Evolutionary conservation across 1,284 basidiomycete species (phyloP).

Genomic region (Microbotryomycetes sp.): DNA sequence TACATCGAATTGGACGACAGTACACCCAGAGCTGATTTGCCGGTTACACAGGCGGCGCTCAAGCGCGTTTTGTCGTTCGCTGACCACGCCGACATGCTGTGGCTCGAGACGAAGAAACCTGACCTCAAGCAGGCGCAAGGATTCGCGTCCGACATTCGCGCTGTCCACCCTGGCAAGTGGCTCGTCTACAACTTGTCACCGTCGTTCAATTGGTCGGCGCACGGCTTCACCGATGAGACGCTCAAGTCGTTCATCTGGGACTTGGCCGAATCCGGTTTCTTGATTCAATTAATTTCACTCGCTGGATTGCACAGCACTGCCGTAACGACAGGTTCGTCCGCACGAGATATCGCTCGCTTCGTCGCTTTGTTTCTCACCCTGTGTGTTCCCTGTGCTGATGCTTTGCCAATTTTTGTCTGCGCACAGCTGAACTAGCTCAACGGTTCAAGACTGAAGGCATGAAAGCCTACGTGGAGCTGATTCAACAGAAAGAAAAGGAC

Average conservation of each 20-base stretch:
- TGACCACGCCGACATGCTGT: conserved; percentile 73
- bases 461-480: conserved; percentile 75
- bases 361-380: background rate
- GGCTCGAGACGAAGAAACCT: conserved; percentile 84
- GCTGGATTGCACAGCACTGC: conserved; percentile 83
- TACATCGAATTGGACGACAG: background rate
- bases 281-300: conserved; percentile 75
- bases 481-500: conserved; percentile 80
- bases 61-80: conserved; percentile 72
- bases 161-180: conserved; percentile 67
- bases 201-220: conserved; percentile 83
- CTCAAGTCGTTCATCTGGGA: conserved; percentile 87
- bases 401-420: background rate
- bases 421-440: conserved; percentile 61
- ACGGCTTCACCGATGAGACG: conserved; percentile 63
- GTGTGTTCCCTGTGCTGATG: background rate
- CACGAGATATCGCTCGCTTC: conserved; percentile 34
- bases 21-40: background rate
- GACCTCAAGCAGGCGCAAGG: conserved; percentile 68
- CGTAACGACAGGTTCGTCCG: conserved; percentile 58
- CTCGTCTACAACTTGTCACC: conserved; percentile 93
- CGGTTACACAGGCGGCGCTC: conserved; percentile 55
- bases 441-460: conserved; percentile 52
- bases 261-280: conserved; percentile 79
- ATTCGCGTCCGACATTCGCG: conserved; percentile 69